These are phyloP conservation scores for Xylaria nigripes DNA, from an alignment of 495 filamentous ascomycete genomes.

Conservation along the genomic window DNA sequence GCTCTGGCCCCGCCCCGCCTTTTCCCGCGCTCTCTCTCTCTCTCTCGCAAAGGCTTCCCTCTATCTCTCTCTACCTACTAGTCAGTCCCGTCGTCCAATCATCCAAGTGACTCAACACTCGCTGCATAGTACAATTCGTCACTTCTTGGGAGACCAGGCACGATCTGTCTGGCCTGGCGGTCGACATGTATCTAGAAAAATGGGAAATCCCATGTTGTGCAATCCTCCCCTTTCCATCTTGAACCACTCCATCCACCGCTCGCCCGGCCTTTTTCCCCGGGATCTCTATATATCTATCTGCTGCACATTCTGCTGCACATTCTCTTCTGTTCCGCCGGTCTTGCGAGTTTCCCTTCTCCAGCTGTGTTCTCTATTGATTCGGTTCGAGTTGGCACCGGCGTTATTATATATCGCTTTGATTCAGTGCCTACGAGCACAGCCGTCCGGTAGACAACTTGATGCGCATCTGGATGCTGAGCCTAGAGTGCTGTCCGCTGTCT, in stretches of 20 bases:
- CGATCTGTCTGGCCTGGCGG: slow-evolving; percentile 1
- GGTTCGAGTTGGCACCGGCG: not conserved
- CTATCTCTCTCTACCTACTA: not conserved
- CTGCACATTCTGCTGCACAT: not conserved
- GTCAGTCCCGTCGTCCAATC: slow-evolving; percentile 3
- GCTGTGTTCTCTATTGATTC: not conserved
- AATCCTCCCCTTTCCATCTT: slow-evolving; percentile 14
- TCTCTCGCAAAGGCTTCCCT: no score
- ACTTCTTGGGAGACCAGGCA: not conserved
- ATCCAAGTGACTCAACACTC: not conserved
- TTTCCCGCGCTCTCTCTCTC: no score
- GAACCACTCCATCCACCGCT: slow-evolving; percentile 4
- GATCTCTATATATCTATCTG: not conserved
- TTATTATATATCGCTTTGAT: not conserved
- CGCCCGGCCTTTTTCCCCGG: not conserved
- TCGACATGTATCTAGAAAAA: slow-evolving; percentile 9
- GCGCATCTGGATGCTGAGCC: not conserved
- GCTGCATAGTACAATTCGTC: not conserved
- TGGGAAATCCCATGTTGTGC: slow-evolving; percentile 23
- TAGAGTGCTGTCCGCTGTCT: not conserved
- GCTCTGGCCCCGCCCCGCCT: not conserved
- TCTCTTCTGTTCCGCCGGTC: not conserved
- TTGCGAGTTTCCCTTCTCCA: not conserved
- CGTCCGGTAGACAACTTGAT: not conserved
- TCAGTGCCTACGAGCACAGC: no score